Evolutionary conservation across 495 filamentous ascomycete genomes (phyloP).

Genomic region (Aspergillus saccharolyticus): DNA sequence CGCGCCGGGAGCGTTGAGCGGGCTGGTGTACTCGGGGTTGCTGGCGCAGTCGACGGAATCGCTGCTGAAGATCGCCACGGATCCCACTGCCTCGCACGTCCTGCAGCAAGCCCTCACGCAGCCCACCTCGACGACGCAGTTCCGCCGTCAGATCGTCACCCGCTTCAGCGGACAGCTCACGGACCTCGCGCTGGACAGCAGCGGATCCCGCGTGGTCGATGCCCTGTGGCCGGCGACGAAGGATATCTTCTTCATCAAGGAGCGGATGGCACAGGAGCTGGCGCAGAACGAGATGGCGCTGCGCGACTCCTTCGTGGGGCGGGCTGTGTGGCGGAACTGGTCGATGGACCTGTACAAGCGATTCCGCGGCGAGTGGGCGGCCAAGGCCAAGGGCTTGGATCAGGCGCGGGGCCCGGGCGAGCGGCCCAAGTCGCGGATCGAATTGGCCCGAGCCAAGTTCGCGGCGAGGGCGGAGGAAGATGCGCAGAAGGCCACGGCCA

Average conservation of each 20-base stretch:
- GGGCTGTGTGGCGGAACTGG: constrained; percentile 90
- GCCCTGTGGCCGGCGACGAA: constrained; percentile 64
- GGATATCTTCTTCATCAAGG: constrained; percentile 61
- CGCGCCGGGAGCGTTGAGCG: constrained; percentile 51
- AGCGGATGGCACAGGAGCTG: constrained; percentile 62
- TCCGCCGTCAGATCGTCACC: constrained; percentile 57
- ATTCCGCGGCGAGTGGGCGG: constrained; percentile 63
- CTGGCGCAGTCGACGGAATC: constrained; percentile 37
- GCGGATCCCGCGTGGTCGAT: constrained; percentile 76
- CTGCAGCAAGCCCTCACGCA: constrained; percentile 63
- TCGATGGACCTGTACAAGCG: constrained; percentile 79
- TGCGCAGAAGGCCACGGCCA: neutral
- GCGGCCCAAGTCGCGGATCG: constrained; percentile 42
- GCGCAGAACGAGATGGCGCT: constrained; percentile 57
- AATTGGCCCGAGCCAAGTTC: constrained; percentile 44
- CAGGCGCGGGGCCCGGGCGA: constrained; percentile 20
- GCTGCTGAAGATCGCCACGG: constrained; percentile 48
- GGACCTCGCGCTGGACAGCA: constrained; percentile 61
- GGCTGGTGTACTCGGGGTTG: constrained; percentile 53
- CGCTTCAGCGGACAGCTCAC: constrained; percentile 54
- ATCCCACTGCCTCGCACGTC: constrained; percentile 62
- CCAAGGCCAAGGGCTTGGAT: constrained; percentile 53
- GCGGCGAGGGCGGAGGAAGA: constrained; percentile 28
- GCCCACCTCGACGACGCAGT: constrained; percentile 50
- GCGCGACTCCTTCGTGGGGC: constrained; percentile 67